Conservation (phyloP, 2,329 filamentous ascomycete genomes). For the Furcasterigmium furcatum region DNA sequence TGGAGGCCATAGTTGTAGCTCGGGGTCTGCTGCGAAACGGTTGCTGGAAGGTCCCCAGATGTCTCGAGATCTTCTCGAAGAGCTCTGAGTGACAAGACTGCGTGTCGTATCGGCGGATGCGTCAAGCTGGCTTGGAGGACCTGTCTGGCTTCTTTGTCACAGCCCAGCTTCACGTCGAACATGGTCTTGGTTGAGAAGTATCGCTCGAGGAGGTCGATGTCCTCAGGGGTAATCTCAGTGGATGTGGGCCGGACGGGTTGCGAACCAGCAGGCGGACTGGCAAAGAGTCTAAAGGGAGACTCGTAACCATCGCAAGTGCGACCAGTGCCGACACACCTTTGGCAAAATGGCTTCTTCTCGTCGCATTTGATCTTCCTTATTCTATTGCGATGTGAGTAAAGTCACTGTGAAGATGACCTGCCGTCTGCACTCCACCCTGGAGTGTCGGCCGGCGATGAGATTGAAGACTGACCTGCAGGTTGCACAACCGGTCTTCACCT, state of each 20-base stretch:
- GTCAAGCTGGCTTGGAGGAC: conserved; percentile 32
- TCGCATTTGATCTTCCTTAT: conserved; percentile 34
- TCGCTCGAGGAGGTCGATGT: conserved; percentile 29
- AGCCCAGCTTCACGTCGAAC: conserved; percentile 31
- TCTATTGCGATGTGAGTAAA: conserved; percentile 18
- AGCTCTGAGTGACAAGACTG: conserved; percentile 33
- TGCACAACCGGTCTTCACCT: conserved; percentile 38
- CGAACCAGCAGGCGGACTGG: conserved; percentile 14
- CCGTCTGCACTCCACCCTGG: neutral
- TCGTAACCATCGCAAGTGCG: conserved; percentile 39
- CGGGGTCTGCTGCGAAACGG: conserved; percentile 20
- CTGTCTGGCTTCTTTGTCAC: conserved; percentile 33
- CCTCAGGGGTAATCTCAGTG: conserved; percentile 15
- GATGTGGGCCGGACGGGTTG: conserved; percentile 12
- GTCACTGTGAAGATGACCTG: neutral
- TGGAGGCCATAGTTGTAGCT: conserved; percentile 30
- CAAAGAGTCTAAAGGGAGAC: conserved; percentile 28
- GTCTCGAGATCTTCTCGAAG: conserved; percentile 35
- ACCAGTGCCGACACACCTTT: conserved; percentile 31
- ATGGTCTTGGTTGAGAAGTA: conserved; percentile 39
- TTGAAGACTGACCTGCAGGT: conserved; percentile 36
- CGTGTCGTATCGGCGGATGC: conserved; percentile 31
- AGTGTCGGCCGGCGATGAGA: conserved; percentile 12
- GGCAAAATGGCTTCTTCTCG: conserved; percentile 28
- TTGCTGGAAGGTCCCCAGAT: conserved; percentile 18